phyloP scores from a whole-genome alignment of 495 filamentous ascomycete species.

The Aspergillus ellipticus region DNA sequence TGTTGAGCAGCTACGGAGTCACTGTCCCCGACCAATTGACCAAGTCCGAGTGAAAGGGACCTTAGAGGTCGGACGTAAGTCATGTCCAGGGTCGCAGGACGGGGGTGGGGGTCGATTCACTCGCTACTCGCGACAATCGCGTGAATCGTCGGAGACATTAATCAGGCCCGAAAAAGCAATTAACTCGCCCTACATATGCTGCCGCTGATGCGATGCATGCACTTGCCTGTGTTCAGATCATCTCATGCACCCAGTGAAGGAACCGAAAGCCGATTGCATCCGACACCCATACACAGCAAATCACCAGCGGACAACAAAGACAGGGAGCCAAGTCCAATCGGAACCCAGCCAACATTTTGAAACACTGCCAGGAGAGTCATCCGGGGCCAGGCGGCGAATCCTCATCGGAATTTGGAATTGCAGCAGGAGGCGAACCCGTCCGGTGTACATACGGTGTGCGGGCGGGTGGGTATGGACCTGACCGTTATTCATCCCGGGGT shows the following conservation, averaged over 20 bases:
- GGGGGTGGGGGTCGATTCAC: not conserved
- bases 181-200: not conserved
- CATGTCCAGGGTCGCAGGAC: not conserved
- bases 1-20: not conserved
- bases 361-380: not conserved
- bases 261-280: not conserved
- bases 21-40: not conserved
- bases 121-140: constrained; percentile 12
- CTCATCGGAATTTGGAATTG: not conserved
- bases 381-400: constrained; percentile 3
- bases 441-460: not conserved
- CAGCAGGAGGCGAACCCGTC: not conserved
- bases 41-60: not conserved
- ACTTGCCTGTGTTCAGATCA: constrained; percentile 6
- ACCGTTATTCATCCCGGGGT: not conserved
- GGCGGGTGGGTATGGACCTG: not conserved
- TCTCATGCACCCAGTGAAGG: constrained; percentile 2
- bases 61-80: not conserved
- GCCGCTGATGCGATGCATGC: constrained; percentile 9
- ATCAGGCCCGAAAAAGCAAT: not conserved
- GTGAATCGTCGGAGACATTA: not conserved
- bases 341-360: constrained; percentile 2
- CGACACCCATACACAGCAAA: constrained; percentile 1
- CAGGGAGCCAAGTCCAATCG: not conserved
- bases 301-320: constrained; percentile 11